Evolutionary conservation across 2,329 filamentous ascomycete genomes (phyloP).

Genomic region (Aspergillus aculeatus): DNA sequence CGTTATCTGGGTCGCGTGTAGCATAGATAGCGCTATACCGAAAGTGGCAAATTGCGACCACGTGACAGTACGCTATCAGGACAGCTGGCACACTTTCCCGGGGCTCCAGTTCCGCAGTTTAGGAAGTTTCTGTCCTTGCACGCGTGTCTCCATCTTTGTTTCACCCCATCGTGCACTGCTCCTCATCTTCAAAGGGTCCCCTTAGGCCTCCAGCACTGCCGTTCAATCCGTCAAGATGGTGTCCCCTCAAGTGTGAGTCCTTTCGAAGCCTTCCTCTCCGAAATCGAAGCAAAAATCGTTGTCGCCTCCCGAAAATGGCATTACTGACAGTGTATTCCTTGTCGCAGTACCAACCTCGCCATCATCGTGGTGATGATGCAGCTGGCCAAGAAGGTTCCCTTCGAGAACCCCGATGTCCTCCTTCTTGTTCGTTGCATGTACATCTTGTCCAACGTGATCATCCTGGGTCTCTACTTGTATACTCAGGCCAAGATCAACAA

Average conservation of each 20-base stretch:
- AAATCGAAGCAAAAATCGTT: neutral
- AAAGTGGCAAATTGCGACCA: slow-evolving; percentile 6
- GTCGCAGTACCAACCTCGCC: slow-evolving; percentile 77
- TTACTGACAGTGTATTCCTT: slow-evolving; percentile 15
- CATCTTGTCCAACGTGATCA: slow-evolving; percentile 74
- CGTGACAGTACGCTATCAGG: slow-evolving; percentile 22
- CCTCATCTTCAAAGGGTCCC: slow-evolving; percentile 16
- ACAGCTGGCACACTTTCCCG: slow-evolving; percentile 27
- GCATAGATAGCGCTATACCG: neutral
- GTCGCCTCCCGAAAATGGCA: neutral
- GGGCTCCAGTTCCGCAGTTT: slow-evolving; percentile 15
- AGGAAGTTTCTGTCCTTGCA: slow-evolving; percentile 22
- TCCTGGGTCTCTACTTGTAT: slow-evolving; percentile 80
- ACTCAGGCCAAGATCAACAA: slow-evolving; percentile 82
- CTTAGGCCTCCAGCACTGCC: slow-evolving; percentile 11
- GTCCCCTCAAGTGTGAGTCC: slow-evolving; percentile 63
- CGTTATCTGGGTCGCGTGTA: slow-evolving; percentile 5
- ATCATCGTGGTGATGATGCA: slow-evolving; percentile 99
- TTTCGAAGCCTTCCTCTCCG: neutral
- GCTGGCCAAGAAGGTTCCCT: slow-evolving; percentile 91
- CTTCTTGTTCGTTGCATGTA: slow-evolving; percentile 64
- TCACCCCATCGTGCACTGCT: slow-evolving; percentile 11
- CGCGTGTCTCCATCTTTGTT: slow-evolving; percentile 15
- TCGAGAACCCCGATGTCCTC: slow-evolving; percentile 78
- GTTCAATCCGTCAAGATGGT: slow-evolving; percentile 57